Base-by-base conservation (phyloP, 2,329 filamentous ascomycete species). In the Elsinoe perseae region DNA sequence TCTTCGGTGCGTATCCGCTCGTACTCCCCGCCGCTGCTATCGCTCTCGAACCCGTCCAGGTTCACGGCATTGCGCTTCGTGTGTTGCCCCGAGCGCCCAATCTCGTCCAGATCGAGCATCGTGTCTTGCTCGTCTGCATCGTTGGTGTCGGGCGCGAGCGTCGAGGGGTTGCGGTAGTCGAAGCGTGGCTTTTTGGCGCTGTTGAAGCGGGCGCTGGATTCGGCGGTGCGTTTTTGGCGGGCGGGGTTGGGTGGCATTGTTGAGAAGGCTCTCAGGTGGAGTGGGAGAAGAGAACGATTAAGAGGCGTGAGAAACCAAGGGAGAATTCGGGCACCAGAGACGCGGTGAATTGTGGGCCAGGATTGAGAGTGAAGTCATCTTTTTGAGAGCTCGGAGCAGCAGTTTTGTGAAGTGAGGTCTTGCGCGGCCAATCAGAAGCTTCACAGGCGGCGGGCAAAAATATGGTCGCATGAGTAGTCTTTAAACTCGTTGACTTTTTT, bases 41-140 rank as follows among this genome's bases (percentile, higher is more conserved):
- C 93, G 8, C 87, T 93, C 64, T 97, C 92, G 73, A 97, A 98
- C 52, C 93, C 93, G 66, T 97, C 93, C 38, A 98, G 83, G 66
- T 97, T 96, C 56, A 98, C 88, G 0, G 92, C 93, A 63, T 92
- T 92, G 60, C 93, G 88, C 70, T 95, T 95, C 0, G 89, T 88
- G 38, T 83, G 80, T 28, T 82, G 80, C 1, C 82, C 82, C 16
- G 82, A 79, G 54, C 80, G 80, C 14, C 91, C 90, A 61, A 97
- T 96, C 36, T 96, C 91, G 67, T 97, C 93, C 20, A 91, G 89
- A 52, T 95, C 89, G 7, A 98, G 80, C 25, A 92, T 80, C 0
- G 83, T 82, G 64, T 90, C 83, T 61, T 86, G 86, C 43, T 87
- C 83, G 16, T 52, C 48, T 2, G 12, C 48, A 61, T 88, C 86